phyloP scores from a whole-genome alignment of 1,284 basidiomycete genomes.

The Earliella scabrosa region DNA sequence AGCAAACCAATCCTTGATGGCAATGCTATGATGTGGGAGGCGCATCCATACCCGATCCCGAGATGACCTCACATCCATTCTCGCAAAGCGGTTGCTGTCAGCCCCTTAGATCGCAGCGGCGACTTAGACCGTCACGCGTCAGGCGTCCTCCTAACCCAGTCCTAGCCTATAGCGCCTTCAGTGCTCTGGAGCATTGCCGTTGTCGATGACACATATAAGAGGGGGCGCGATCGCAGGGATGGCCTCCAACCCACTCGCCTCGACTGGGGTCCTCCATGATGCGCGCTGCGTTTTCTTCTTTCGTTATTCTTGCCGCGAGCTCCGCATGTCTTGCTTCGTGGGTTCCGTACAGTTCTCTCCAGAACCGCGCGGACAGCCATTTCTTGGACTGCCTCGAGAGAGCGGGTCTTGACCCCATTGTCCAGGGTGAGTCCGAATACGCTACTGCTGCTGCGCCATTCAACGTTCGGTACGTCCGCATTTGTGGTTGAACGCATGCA shows the following conservation, averaged over 20 bases:
- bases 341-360: conserved; percentile 1
- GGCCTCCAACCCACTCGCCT: neutral
- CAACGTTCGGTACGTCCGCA: conserved; percentile 10
- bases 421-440: conserved; percentile 7
- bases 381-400: conserved; percentile 5
- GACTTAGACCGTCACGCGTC: neutral
- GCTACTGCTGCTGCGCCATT: conserved; percentile 6
- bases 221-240: neutral
- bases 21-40: too few relatives aligned
- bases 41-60: neutral
- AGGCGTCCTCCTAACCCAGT: neutral
- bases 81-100: conserved; percentile 1
- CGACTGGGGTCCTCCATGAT: neutral
- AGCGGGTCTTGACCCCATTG: conserved; percentile 7
- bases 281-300: conserved; percentile 1
- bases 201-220: neutral
- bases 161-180: neutral
- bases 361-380: neutral
- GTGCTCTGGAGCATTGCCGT: neutral
- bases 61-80: neutral
- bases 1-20: too few relatives aligned
- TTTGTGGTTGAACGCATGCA: neutral
- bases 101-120: conserved; percentile 2
- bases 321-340: conserved; percentile 3
- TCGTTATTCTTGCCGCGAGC: conserved; percentile 3